Conservation (phyloP, 108 stramenopile species). For the Nannochloropsis granulata region DNA sequence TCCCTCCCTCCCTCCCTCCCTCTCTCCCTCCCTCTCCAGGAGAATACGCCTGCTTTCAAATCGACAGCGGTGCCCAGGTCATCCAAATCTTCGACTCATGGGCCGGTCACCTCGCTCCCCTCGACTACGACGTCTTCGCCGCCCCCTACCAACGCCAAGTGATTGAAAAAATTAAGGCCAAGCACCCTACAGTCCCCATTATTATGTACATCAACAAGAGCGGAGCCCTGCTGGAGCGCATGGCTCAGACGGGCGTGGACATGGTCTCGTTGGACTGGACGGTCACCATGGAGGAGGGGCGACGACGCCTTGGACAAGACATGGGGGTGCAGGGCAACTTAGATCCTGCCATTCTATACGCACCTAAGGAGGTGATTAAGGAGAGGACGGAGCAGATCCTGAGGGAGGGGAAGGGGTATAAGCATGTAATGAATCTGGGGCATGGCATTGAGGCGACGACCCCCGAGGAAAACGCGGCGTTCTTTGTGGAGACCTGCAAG, state of each 20-base stretch:
- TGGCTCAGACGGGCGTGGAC: conserved; percentile 86
- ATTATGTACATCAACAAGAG: conserved; percentile 86
- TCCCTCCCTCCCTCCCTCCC: neutral
- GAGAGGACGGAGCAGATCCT: conserved; percentile 84
- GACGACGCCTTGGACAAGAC: conserved; percentile 52
- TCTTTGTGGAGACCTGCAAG: conserved; percentile 84
- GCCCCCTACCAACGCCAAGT: conserved; percentile 71
- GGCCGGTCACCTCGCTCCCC: conserved; percentile 82
- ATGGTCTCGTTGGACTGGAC: conserved; percentile 95
- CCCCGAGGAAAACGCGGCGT: conserved; percentile 80
- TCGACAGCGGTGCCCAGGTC: conserved; percentile 89
- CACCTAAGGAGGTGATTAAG: conserved; percentile 63
- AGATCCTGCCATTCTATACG: conserved; percentile 78
- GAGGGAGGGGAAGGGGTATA: conserved; percentile 57
- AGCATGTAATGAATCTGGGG: conserved; percentile 93
- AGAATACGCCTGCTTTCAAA: conserved; percentile 46
- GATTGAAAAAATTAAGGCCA: conserved; percentile 70
- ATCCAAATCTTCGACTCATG: conserved; percentile 97
- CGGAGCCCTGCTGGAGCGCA: conserved; percentile 41
- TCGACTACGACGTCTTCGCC: conserved; percentile 67
- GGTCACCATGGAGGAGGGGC: conserved; percentile 84
- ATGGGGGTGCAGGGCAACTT: conserved; percentile 75
- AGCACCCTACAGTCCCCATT: conserved; percentile 75
- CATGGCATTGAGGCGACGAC: conserved; percentile 94
- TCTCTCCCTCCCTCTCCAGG: neutral